Evolutionary conservation across 2,329 filamentous ascomycete genomes (phyloP), one percentile per base, ranked within the genome.

Genomic region (Diaporthe vaccinii): DNA sequence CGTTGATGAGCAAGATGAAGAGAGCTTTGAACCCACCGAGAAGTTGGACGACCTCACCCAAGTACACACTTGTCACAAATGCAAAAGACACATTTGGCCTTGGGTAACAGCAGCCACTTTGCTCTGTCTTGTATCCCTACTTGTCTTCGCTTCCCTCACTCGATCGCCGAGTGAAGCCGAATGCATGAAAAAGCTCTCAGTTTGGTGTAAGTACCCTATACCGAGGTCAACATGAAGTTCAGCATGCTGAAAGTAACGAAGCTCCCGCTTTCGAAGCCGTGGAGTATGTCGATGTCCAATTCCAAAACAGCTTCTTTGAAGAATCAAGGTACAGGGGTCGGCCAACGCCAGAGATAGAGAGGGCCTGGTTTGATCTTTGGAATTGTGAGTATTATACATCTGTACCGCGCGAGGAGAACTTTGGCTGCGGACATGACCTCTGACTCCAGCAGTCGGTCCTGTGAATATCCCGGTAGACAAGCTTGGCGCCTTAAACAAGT

Each of bases 201-300:
- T 53, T 10, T 53, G 49, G 49, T 53, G 49, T 53, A 53, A 53
- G 49, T 25, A 25, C 20, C 9, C 9, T 53, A 8, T 53, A 53
- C n/a, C 10, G 49, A 10, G n/a, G 49, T 14, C 49, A 53, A 53
- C 0, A 53, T 14, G 1, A 14, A 14, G 8, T 53, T 39, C 36
- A 39, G 49, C 44, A 46, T 15, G 8, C 49, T 53, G n/a, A 53
- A 25, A n/a, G 49, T 0, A 53, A 0, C 3, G 4, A 25, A 53
- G 49, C 49, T 53, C 49, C 49, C 49, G 49, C 49, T 53, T 53
- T 53, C 10, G 49, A 53, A 25, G 49, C 49, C 22, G 49, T 53
- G 49, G 49, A 53, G 49, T 53, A 53, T 25, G 49, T 53, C 49
- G 49, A 53, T 53, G 49, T 53, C n/a, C 49, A 53, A 53, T 53